Evolutionary conservation across 768 basidiomycete species (phyloP), one percentile per base, ranked within the genome.

Genomic region (Hirschioporus abietinus): DNA sequence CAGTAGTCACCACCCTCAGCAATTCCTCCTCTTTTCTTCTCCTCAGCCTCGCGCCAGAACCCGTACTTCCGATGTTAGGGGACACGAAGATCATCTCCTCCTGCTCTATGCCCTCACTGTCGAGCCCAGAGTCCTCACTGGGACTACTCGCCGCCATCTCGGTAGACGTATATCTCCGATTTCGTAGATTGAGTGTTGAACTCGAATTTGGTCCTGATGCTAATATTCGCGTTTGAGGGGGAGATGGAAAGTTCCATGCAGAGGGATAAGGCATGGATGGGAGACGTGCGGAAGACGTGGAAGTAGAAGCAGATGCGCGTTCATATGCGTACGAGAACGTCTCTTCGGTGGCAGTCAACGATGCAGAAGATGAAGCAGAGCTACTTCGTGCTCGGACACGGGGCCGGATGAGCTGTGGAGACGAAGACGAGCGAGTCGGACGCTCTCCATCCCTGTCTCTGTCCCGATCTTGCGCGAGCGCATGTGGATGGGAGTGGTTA

Each of bases 1-100:
- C 79, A 0, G 90, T 91, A n/a, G 84, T 88, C 71, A 91, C 60
- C 9, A 25, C 60, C 17, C 60, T 90, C 66, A 76, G 75, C 0
- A 67, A 65, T 35, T 27, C 69, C 66, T 10, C 71, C 52, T 4
- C 65, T 70, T 60, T 72, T 68, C 68, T 70, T 72, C 24, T 70
- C 73, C 60, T 61, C 60, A 61, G 17, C 60, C 60, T 34, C 23
- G 60, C 60, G 17, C 60, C 60, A 18, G 25, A 34, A 9, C 17
- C 30, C 60, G 17, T 7, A 9, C 12, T 24, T 15, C 42, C 42
- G 12, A 3, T 52, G 12, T 12, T 20, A 15, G 42, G 42, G 1
- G 42, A 52, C 12, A 52, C 42, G 12, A 52, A 52, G 12, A 52
- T 52, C 42, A 52, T 52, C 15, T 52, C 35, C 35, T 36, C 42